phyloP scores from a whole-genome alignment of 2,329 filamentous ascomycete species.

The Ophiostoma quercus region DNA sequence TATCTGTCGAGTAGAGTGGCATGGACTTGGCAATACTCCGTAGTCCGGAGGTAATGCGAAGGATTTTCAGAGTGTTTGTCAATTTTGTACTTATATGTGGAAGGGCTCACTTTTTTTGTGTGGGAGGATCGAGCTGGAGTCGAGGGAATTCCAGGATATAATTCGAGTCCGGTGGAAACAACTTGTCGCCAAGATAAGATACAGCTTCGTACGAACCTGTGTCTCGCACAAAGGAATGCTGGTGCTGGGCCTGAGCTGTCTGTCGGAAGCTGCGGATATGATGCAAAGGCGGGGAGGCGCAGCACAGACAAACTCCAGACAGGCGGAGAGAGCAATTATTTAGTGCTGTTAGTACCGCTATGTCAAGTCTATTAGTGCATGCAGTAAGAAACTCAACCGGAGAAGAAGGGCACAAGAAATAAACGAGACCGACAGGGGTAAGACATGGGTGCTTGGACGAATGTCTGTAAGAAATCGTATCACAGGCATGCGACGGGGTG shows the following conservation, averaged over 20 bases:
- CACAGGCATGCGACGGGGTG: neutral
- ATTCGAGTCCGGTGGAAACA: neutral
- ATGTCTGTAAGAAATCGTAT: neutral
- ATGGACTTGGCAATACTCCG: conserved; percentile 8
- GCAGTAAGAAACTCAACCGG: neutral
- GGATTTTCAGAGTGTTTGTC: neutral
- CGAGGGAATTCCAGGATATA: neutral
- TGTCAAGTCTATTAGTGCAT: neutral
- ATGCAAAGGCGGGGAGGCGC: conserved; percentile 8
- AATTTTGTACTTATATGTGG: neutral
- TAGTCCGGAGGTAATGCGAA: conserved; percentile 9
- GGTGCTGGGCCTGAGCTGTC: neutral
- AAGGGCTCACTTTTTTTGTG: neutral
- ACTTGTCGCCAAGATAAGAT: neutral
- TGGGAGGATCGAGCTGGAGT: neutral
- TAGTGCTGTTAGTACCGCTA: neutral
- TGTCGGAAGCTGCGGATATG: conserved; percentile 13
- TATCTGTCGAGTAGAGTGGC: neutral
- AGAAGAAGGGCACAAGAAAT: neutral
- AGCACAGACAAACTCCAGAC: neutral
- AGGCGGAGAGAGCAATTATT: neutral
- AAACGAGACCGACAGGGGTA: neutral
- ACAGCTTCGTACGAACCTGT: neutral
- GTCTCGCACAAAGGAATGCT: neutral
- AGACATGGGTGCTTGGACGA: neutral